A percentile compares a stretch with the other conserved stretches of the same genome.
Evolutionary conservation across 805 yeast genomes (phyloP).

Genomic region (Nakazawaea wickerhamii): DNA sequence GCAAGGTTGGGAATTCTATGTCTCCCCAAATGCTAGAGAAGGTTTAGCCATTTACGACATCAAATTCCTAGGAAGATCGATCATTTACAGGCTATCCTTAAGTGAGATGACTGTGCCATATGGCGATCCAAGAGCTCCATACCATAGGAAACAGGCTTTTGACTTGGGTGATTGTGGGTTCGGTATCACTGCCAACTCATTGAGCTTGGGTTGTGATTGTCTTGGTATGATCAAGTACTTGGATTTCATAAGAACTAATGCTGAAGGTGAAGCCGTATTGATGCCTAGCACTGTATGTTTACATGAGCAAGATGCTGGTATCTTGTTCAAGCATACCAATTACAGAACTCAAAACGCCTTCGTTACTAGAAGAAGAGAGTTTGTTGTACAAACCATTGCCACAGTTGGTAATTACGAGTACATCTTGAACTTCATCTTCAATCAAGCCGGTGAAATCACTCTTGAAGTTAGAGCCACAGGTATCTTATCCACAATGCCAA

Average conservation of each 20-base stretch:
- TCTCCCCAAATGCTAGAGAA: conserved; percentile 66
- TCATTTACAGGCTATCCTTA: conserved; percentile 65
- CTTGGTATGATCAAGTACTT: conserved; percentile 72
- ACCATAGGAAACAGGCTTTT: conserved; percentile 81
- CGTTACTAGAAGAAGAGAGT: conserved; percentile 72
- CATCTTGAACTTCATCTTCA: conserved; percentile 64
- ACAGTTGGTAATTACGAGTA: conserved; percentile 85
- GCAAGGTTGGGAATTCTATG: conserved; percentile 84
- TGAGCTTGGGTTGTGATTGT: conserved; percentile 77
- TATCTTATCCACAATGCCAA: conserved; percentile 79
- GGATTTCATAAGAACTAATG: conserved; percentile 52
- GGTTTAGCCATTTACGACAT: conserved; percentile 74
- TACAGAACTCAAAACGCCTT: conserved; percentile 69
- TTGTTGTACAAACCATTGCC: conserved; percentile 74
- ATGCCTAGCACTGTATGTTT: conserved; percentile 70
- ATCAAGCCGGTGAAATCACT: conserved; percentile 72
- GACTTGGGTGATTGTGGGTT: conserved; percentile 85
- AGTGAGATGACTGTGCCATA: conserved; percentile 88
- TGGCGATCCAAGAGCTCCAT: conserved; percentile 80
- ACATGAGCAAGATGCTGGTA: conserved; percentile 77
- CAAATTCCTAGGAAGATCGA: conserved; percentile 69
- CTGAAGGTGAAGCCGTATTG: conserved; percentile 56
- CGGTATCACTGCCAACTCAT: conserved; percentile 65
- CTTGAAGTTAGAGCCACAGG: conserved; percentile 84
- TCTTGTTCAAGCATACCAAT: conserved; percentile 74